Base-by-base conservation (phyloP, 768 basidiomycete genomes). In the Tephrocybe sp. region DNA sequence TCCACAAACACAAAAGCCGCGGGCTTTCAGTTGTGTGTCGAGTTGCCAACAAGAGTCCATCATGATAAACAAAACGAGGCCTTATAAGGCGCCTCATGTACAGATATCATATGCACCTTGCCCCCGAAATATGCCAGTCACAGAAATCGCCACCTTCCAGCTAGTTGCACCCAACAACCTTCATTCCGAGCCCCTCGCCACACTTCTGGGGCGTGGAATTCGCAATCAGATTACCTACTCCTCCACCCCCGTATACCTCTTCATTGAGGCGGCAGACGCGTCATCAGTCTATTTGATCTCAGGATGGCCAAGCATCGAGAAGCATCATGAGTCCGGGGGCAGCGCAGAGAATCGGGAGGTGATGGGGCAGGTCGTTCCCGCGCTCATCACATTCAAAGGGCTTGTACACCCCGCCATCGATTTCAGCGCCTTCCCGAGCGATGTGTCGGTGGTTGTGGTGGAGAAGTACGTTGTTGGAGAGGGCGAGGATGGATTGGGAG, bases 81-180 rank as follows among this genome's bases (percentile, higher is more conserved):
- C n/a, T n/a, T n/a, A n/a, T n/a, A n/a, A n/a, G n/a, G n/a, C n/a
- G n/a, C n/a, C n/a, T n/a, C n/a, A n/a, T n/a, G n/a, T n/a, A n/a
- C n/a, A n/a, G n/a, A n/a, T n/a, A n/a, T n/a, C n/a, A n/a, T n/a
- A n/a, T n/a, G n/a, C n/a, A n/a, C n/a, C n/a, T n/a, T n/a, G n/a
- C n/a, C n/a, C n/a, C n/a, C n/a, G n/a, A n/a, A n/a, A n/a, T n/a
- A 76, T 78, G 76, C 53, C 75, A 7, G 65, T 79, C 50, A 76
- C 72, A 28, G 77, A 79, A 62, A 65, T 74, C 26, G 70, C 68
- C 18, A 67, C 60, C 43, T 61, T 79, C 36, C 60, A 59, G 16
- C 59, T 77, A 47, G 54, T 64, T 28, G 58, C 61, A 8, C 66
- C 70, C 0, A 47, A 68, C 43, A 61, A 60, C 35, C 45, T 66